phyloP scores from a whole-genome alignment of 176 grass and related monocot genomes.

The Oryza meyeriana region DNA sequence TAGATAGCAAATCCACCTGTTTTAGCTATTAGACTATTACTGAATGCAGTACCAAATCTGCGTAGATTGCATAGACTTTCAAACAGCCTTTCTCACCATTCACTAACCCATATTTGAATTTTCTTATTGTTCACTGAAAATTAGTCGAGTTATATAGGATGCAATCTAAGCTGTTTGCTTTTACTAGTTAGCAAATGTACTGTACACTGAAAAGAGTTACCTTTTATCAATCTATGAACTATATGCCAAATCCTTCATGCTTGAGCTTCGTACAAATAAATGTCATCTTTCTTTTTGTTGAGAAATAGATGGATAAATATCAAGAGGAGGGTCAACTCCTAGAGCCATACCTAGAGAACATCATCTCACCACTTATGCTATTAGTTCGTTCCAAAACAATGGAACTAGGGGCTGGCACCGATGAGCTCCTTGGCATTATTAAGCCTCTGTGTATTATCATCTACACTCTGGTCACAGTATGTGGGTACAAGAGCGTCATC shows the following conservation, averaged over 20 bases:
- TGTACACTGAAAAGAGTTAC: background rate
- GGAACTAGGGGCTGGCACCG: slow-evolving; percentile 37
- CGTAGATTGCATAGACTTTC: background rate
- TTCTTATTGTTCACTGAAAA: background rate
- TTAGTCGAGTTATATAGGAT: background rate
- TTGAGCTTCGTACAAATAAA: slow-evolving; percentile 9
- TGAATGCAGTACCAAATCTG: slow-evolving; percentile 13
- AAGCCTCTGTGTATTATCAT: slow-evolving; percentile 95
- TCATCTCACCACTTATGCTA: slow-evolving; percentile 73
- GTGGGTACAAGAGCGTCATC: slow-evolving; percentile 84
- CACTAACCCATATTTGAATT: background rate
- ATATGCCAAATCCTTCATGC: slow-evolving; percentile 18
- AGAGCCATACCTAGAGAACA: slow-evolving; percentile 83
- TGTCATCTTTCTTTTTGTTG: background rate
- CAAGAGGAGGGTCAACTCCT: slow-evolving; percentile 95
- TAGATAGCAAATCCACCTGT: background rate
- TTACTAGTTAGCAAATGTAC: background rate
- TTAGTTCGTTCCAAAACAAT: slow-evolving; percentile 68
- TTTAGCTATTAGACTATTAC: background rate
- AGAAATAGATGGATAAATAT: slow-evolving; percentile 90
- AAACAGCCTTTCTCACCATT: background rate
- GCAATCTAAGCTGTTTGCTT: slow-evolving; percentile 13
- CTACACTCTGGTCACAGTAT: slow-evolving; percentile 83
- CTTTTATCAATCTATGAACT: slow-evolving; percentile 14
- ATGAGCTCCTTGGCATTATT: slow-evolving; percentile 64